A percentile compares a stretch with the other conserved stretches of the same genome.
Conservation (phyloP, 1,139 yeast genomes). For the Lodderomyces oxycetoniae region DNA sequence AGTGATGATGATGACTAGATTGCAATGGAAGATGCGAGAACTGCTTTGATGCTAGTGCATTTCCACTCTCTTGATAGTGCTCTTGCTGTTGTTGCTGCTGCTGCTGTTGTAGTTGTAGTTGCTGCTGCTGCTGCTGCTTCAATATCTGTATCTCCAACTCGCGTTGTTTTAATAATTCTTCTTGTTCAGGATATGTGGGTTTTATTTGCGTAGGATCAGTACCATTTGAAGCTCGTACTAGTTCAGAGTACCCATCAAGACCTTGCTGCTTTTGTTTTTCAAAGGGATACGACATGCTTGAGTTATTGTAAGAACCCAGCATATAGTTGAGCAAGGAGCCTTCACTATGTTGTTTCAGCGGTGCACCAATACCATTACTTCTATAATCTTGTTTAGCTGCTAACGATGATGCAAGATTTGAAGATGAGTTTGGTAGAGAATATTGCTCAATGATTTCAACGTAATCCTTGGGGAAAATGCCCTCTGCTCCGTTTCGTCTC, state of each 20-base stretch:
- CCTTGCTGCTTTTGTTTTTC: conserved; percentile 18
- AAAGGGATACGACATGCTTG: conserved; percentile 18
- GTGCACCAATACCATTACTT: conserved; percentile 17
- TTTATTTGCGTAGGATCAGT: background rate
- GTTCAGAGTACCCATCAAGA: background rate
- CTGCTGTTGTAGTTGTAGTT: background rate
- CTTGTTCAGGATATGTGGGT: conserved; percentile 16
- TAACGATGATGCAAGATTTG: conserved; percentile 16
- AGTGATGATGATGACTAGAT: conserved; percentile 1
- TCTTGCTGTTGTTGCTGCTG: conserved; percentile 1
- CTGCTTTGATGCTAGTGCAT: no score
- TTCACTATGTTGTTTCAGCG: conserved; percentile 12
- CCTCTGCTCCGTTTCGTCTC: conserved; percentile 74
- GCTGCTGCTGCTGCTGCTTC: conserved; percentile 3
- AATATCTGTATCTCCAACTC: conserved; percentile 24
- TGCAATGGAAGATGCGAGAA: no score
- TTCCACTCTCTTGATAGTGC: no score
- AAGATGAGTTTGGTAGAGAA: conserved; percentile 13
- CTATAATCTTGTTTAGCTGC: conserved; percentile 14
- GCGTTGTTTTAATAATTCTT: conserved; percentile 18
- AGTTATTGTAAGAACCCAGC: conserved; percentile 16
- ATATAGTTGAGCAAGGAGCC: conserved; percentile 5
- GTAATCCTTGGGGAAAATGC: conserved; percentile 83
- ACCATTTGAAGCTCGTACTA: background rate
- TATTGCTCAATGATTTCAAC: conserved; percentile 50